Base-by-base conservation (phyloP, 805 yeast genomes). In the Cyberlindnera lachancei region DNA sequence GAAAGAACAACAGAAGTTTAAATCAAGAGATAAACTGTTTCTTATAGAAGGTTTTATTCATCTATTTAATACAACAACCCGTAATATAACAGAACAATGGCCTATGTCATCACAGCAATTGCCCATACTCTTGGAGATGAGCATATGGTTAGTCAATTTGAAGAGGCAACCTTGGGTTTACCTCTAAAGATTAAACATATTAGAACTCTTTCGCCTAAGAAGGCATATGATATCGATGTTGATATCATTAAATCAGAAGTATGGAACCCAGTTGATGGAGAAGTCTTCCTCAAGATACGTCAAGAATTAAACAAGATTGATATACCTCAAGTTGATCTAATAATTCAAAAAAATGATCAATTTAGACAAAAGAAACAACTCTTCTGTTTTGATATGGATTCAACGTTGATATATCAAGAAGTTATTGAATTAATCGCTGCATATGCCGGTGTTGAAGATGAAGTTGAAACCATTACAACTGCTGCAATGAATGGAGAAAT, bases 401-500 rank as follows among this genome's bases (percentile, higher is more conserved):
- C 96, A 0, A 92, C 99, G 0, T 63, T 92, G 52, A 92, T 92
- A 43, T 79, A 82, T 55, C 97, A 92, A 59, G 99, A 92, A 59
- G 96, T 92, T 24, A 92, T 92, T 45, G 99, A 92, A 53, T 59
- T 92, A 52, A 90, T 92, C 44, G 98, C 98, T 3, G 86, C 86
- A 0, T 80, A 84, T 48, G 97, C 96, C n/a, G 69, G 73, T 44
- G 94, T 92, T 21, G 96, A 92, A 51, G 75, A 69, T 6, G 66
- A 85, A 54, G 98, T 92, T 6, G 82, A 90, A 5, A 81, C 69
- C 19, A 88, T 92, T 46, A 92, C 99, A 3, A 85, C 81, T 24
- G 68, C 85, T 17, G 97, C 98, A 15, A 92, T 92, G 99, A 88
- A 90, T 48, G 96, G 96, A 18, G 95, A 90, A 52, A 63, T 92